phyloP scores from a whole-genome alignment of 1,284 basidiomycete species.

The Athelia sp. region DNA sequence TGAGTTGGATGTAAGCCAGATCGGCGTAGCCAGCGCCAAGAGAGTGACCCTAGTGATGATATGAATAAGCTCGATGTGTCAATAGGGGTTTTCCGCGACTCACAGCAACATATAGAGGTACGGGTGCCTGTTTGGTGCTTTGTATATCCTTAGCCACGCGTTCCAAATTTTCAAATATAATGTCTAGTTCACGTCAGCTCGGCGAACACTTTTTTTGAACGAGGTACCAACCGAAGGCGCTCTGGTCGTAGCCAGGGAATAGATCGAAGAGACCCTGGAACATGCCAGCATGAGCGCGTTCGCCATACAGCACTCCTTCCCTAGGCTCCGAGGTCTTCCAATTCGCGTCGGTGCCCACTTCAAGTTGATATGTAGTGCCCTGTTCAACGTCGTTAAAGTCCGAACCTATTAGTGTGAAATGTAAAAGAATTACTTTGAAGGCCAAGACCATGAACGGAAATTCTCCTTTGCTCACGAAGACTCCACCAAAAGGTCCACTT shows the following conservation, averaged over 20 bases:
- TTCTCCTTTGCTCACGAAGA: background rate
- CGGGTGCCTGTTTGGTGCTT: background rate
- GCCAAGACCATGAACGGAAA: background rate
- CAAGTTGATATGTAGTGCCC: background rate
- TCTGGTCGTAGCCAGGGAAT: background rate
- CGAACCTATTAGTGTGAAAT: too few species aligned
- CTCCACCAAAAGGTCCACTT: background rate
- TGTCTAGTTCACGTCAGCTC: background rate
- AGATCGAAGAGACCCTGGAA: background rate
- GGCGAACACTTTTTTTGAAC: background rate
- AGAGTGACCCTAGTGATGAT: background rate
- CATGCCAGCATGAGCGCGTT: background rate
- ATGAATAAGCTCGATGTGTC: background rate
- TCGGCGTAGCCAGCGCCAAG: background rate
- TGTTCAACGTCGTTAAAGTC: too few species aligned
- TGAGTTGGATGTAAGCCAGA: background rate
- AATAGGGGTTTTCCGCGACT: background rate
- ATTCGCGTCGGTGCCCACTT: background rate
- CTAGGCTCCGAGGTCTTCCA: background rate
- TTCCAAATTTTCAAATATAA: background rate
- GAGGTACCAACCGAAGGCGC: background rate
- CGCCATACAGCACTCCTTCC: background rate
- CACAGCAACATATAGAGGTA: background rate
- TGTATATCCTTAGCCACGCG: background rate
- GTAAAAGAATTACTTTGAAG: conserved; percentile 1